These are phyloP conservation scores for Penicillium decumbens DNA, from an alignment of 2,329 filamentous ascomycete species.

Conservation along the genomic window DNA sequence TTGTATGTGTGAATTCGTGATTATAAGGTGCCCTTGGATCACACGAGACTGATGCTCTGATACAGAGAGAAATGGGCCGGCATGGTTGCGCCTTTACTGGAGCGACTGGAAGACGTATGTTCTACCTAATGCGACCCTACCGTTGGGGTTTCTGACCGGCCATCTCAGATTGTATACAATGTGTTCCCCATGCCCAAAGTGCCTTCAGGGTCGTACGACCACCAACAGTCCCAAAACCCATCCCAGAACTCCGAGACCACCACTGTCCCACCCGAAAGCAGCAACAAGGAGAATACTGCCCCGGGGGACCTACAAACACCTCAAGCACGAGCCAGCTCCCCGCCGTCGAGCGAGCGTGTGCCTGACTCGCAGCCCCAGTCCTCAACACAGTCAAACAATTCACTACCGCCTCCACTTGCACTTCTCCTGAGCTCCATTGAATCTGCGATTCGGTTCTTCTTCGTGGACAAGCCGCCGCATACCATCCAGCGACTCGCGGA, in stretches of 20 bases:
- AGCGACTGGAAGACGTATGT: constrained; percentile 62
- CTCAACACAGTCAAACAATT: constrained; percentile 43
- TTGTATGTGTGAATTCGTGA: constrained; percentile 43
- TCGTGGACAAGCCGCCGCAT: constrained; percentile 74
- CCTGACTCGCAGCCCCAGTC: constrained; percentile 42
- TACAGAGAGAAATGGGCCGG: constrained; percentile 64
- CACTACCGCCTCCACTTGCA: constrained; percentile 61
- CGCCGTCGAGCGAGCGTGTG: constrained; percentile 39
- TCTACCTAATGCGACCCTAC: neutral
- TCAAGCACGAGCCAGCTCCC: constrained; percentile 32
- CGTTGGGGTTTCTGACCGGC: constrained; percentile 5
- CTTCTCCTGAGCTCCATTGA: constrained; percentile 59
- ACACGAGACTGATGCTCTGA: constrained; percentile 30
- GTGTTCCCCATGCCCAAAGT: constrained; percentile 69
- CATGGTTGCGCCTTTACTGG: constrained; percentile 61
- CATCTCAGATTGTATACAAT: constrained; percentile 64
- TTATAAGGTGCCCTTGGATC: constrained; percentile 3
- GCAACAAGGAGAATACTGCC: constrained; percentile 38
- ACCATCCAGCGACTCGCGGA: constrained; percentile 90
- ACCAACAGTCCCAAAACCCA: constrained; percentile 22
- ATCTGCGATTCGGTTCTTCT: constrained; percentile 59
- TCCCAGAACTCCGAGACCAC: constrained; percentile 29
- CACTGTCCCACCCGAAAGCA: constrained; percentile 27
- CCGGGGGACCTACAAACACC: constrained; percentile 30
- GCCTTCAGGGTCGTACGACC: constrained; percentile 31